Evolutionary conservation across 2,329 filamentous ascomycete genomes (phyloP).

Genomic region (Fusarium redolens): DNA sequence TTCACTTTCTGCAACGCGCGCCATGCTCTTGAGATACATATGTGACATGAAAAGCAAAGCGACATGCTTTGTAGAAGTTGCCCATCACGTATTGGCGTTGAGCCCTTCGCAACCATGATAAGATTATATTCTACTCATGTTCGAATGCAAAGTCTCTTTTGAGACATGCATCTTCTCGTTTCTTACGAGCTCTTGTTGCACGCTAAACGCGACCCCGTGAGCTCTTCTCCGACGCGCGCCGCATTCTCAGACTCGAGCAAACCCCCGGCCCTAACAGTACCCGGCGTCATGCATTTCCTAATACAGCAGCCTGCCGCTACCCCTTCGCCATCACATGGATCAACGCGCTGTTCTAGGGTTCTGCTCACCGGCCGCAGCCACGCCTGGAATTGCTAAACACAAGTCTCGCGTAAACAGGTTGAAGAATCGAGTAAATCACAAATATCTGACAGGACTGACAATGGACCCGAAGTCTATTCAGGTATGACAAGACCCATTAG

Average conservation of each 20-base stretch:
- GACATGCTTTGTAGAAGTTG: not conserved
- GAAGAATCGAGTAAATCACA: not conserved
- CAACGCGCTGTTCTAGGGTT: slow-evolving; percentile 29
- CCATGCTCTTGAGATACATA: slow-evolving; percentile 28
- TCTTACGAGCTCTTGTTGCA: slow-evolving; percentile 25
- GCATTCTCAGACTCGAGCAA: slow-evolving; percentile 36
- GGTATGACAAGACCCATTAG: slow-evolving; percentile 31
- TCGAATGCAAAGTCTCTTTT: slow-evolving; percentile 5
- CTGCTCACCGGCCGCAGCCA: slow-evolving; percentile 45
- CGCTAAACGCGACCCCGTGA: slow-evolving; percentile 45
- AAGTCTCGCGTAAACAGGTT: slow-evolving; percentile 5
- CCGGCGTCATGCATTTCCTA: slow-evolving; percentile 44
- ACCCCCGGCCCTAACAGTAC: slow-evolving; percentile 30
- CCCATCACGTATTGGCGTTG: not conserved
- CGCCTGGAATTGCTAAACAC: slow-evolving; percentile 25
- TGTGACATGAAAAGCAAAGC: slow-evolving; percentile 14
- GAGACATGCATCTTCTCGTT: slow-evolving; percentile 10
- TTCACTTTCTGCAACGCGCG: slow-evolving; percentile 14
- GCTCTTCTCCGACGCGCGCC: slow-evolving; percentile 34
- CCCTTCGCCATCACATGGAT: slow-evolving; percentile 45
- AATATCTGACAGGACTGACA: not conserved
- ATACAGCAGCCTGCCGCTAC: slow-evolving; percentile 42
- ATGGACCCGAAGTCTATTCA: not conserved
- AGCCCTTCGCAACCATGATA: slow-evolving; percentile 17
- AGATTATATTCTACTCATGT: slow-evolving; percentile 18